Evolutionary conservation across 495 filamentous ascomycete species (phyloP).

Genomic region (Tuber indicum): DNA sequence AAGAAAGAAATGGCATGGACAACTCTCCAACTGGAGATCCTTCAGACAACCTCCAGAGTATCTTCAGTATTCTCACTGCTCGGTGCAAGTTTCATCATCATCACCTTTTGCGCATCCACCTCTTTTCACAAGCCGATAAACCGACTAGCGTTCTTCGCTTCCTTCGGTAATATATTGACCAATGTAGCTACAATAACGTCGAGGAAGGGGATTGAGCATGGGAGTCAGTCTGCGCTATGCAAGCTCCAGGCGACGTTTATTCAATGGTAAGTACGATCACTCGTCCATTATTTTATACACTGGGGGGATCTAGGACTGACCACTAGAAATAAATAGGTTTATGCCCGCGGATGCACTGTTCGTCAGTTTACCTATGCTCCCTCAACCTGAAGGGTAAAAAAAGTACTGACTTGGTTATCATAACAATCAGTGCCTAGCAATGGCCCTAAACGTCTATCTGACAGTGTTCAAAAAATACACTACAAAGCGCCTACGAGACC

Average conservation of each 20-base stretch:
- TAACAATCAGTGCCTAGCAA: constrained; percentile 54
- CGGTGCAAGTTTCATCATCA: constrained; percentile 66
- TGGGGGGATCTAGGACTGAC: constrained; percentile 46
- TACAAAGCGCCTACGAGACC: constrained; percentile 56
- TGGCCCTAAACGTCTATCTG: constrained; percentile 82
- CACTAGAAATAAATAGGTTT: constrained; percentile 41
- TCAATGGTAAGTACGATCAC: constrained; percentile 52
- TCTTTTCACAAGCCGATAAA: constrained; percentile 82
- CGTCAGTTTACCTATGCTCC: constrained; percentile 5
- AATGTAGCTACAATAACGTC: constrained; percentile 73
- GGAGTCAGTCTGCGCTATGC: constrained; percentile 53
- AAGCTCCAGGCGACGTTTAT: constrained; percentile 71
- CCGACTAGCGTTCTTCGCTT: constrained; percentile 75
- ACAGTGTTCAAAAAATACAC: constrained; percentile 76
- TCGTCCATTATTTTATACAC: not conserved
- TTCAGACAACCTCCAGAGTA: constrained; percentile 39
- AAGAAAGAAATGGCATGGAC: constrained; percentile 34
- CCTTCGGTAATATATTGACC: constrained; percentile 74
- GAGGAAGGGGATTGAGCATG: constrained; percentile 49
- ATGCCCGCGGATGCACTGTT: constrained; percentile 63
- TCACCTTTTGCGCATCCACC: constrained; percentile 58
- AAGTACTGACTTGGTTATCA: not conserved
- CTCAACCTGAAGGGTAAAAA: not conserved
- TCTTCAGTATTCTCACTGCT: constrained; percentile 56
- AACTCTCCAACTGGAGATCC: constrained; percentile 32